Conservation (phyloP, 192 early-diverging fungal genomes). For the Linnemannia hyalina region DNA sequence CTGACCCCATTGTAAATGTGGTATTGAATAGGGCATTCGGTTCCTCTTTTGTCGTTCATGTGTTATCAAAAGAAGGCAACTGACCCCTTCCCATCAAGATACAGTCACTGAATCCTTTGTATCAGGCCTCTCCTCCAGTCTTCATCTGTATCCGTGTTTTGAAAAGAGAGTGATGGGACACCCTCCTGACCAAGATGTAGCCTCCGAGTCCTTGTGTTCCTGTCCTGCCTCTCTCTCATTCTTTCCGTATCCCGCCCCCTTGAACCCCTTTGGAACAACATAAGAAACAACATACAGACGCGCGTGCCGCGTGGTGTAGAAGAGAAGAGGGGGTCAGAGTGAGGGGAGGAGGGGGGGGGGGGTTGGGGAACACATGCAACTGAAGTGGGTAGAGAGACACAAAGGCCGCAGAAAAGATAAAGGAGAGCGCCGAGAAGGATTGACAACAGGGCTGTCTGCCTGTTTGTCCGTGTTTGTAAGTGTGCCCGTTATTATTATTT, state of each 20-base stretch:
- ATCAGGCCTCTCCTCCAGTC: too few relatives aligned
- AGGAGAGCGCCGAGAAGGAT: not conserved
- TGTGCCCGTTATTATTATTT: too few relatives aligned
- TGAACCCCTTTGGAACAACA: not conserved
- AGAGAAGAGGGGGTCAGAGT: not conserved
- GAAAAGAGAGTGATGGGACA: too few relatives aligned
- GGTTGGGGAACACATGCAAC: not conserved
- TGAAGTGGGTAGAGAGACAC: not conserved
- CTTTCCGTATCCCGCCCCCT: not conserved
- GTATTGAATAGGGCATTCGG: too few relatives aligned
- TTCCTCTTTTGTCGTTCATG: too few relatives aligned
- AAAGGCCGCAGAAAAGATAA: not conserved
- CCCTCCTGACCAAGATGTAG: not conserved
- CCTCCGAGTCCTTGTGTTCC: not conserved
- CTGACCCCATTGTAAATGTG: not conserved
- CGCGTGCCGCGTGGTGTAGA: conserved; percentile 1
- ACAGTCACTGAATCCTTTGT: not conserved
- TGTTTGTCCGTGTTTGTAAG: not conserved
- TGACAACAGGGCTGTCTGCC: not conserved
- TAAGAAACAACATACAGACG: not conserved
- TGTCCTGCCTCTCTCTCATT: not conserved
- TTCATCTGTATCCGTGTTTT: too few relatives aligned
- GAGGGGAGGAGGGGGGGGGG: not conserved
- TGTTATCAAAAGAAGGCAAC: too few relatives aligned
- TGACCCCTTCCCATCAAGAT: too few relatives aligned